Conservation (phyloP, 1,284 basidiomycete species). For the Rhodotorula sp. region DNA sequence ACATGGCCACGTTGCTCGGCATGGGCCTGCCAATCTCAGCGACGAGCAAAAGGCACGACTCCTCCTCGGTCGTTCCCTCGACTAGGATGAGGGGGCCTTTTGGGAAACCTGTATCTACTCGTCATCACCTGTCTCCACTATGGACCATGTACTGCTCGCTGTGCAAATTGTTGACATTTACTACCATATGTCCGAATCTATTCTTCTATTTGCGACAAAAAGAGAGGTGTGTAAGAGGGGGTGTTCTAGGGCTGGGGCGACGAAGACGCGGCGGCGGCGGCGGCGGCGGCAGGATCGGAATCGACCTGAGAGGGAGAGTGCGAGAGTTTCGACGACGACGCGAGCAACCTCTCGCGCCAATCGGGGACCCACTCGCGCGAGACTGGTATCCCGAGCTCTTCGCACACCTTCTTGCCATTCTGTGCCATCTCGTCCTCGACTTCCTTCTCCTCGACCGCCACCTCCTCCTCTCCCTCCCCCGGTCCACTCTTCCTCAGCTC, state of each 20-base stretch:
- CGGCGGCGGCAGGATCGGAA: not conserved
- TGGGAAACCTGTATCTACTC: not conserved
- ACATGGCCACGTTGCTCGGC: not conserved
- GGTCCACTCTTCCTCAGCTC: not conserved
- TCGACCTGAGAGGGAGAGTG: not conserved
- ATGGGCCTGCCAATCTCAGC: not conserved
- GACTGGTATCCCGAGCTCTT: slow-evolving; percentile 14
- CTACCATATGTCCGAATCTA: too few relatives aligned
- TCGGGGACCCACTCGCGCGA: slow-evolving; percentile 20
- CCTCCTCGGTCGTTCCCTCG: not conserved
- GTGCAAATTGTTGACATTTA: too few relatives aligned
- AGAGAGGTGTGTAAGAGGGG: too few relatives aligned
- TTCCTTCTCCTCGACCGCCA: not conserved
- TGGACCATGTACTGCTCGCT: too few relatives aligned
- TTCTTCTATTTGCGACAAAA: too few relatives aligned
- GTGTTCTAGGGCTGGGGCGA: too few relatives aligned
- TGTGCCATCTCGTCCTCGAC: slow-evolving; percentile 15
- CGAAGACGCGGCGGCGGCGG: not conserved
- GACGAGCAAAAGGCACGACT: not conserved
- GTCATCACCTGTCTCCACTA: too few relatives aligned
- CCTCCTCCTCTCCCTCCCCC: not conserved
- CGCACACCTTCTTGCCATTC: slow-evolving; percentile 7
- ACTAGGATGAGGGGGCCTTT: not conserved
- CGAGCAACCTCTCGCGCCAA: slow-evolving; percentile 17
- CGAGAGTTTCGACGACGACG: too few relatives aligned